Percentiles rank a stretch among this genome's conserved stretches.
phyloP scores from a whole-genome alignment of 2,329 filamentous ascomycete species.

The Botrytis squamosa region DNA sequence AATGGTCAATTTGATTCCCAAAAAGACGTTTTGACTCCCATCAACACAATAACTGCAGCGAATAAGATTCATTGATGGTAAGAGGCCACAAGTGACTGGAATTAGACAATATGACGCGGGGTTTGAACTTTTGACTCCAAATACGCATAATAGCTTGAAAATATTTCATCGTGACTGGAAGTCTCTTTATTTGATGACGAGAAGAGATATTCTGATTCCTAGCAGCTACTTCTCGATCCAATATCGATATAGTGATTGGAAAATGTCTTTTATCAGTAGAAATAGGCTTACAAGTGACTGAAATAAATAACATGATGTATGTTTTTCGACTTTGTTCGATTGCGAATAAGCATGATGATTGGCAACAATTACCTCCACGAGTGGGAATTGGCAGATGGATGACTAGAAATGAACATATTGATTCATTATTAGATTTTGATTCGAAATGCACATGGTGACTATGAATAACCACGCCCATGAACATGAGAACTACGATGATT shows the following conservation, averaged over 20 bases:
- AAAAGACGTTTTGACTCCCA: neutral
- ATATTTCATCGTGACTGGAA: neutral
- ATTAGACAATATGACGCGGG: neutral
- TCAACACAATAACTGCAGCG: neutral
- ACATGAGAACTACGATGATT: neutral
- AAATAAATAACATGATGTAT: neutral
- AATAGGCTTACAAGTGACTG: neutral
- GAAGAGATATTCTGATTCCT: neutral
- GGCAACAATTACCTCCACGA: accelerated
- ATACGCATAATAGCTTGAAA: neutral
- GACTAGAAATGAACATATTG: neutral
- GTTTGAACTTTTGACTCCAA: too few species aligned
- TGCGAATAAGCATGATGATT: neutral
- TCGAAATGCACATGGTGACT: too few species aligned
- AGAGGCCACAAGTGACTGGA: neutral
- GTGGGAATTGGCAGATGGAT: neutral
- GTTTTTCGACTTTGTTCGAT: neutral
- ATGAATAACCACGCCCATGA: too few species aligned
- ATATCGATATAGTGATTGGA: neutral
- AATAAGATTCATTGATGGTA: neutral
- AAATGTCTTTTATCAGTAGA: too few species aligned
- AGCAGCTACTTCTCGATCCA: neutral
- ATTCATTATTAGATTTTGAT: neutral
- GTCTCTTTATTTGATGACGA: neutral
- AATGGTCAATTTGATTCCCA: neutral